phyloP scores from a whole-genome alignment of 2,329 filamentous ascomycete genomes.

The Calonectria multiphialidica region DNA sequence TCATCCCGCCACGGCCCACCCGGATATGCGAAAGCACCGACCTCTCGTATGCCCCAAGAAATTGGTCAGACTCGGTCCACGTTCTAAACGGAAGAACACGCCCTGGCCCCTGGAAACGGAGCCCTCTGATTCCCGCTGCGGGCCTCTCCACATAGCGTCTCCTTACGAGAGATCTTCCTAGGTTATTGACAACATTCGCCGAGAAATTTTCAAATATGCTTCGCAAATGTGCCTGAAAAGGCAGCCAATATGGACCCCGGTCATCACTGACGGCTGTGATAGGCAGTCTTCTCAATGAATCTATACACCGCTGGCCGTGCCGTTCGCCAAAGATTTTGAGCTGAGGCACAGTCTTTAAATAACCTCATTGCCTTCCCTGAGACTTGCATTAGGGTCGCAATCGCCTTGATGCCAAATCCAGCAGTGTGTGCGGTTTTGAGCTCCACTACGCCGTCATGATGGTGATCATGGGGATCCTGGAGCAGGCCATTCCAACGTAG shows the following conservation, averaged over 20 bases:
- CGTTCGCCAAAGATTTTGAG: not conserved
- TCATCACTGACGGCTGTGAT: not conserved
- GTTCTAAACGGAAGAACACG: not conserved
- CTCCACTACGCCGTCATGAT: not conserved
- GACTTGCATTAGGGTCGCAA: not conserved
- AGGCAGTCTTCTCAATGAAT: not conserved
- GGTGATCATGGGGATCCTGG: not conserved
- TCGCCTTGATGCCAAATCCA: not conserved
- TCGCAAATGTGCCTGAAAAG: not conserved
- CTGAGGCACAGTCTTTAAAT: not conserved
- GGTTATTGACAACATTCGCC: too few species aligned
- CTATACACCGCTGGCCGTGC: not conserved
- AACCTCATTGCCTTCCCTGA: not conserved
- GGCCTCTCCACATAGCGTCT: not conserved
- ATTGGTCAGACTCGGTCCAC: not conserved
- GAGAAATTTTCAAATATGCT: not conserved
- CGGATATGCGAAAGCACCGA: not conserved
- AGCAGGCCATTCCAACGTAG: not conserved
- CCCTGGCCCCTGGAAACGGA: not conserved
- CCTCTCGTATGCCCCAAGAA: not conserved
- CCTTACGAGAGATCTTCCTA: not conserved
- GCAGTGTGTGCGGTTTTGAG: not conserved
- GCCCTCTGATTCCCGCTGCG: not conserved
- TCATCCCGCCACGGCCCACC: not conserved
- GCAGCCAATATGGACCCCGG: not conserved